A percentile compares a stretch with the other conserved stretches of the same genome.
These are phyloP conservation scores for Boletus coccyginus DNA, from an alignment of 768 basidiomycete species.

Conservation along the genomic window DNA sequence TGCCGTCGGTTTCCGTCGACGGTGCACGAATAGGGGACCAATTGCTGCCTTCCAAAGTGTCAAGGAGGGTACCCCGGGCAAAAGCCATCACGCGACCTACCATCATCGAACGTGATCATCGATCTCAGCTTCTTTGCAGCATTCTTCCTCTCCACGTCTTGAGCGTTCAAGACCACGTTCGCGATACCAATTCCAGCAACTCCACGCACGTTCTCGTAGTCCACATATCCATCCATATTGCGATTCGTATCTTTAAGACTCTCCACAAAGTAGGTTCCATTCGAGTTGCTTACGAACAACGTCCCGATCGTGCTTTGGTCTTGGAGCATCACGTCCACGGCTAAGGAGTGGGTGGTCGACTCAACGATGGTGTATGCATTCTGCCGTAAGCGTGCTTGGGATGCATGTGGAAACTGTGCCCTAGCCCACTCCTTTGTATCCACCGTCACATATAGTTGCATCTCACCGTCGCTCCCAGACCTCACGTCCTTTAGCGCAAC, in stretches of 20 bases:
- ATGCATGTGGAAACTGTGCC: constrained; percentile 91
- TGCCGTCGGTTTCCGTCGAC: constrained; percentile 53
- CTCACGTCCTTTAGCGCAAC: constrained; percentile 79
- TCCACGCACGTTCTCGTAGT: constrained; percentile 86
- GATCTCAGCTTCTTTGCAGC: constrained; percentile 74
- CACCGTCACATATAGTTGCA: constrained; percentile 82
- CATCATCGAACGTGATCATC: constrained; percentile 88
- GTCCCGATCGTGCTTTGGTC: constrained; percentile 72
- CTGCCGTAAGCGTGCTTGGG: constrained; percentile 72
- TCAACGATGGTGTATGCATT: constrained; percentile 97
- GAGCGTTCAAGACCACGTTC: constrained; percentile 80
- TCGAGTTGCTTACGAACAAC: constrained; percentile 92
- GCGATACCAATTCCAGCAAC: constrained; percentile 90
- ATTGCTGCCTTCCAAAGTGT: constrained; percentile 48
- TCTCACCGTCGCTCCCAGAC: constrained; percentile 57
- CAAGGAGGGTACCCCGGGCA: background rate
- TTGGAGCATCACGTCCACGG: constrained; percentile 87
- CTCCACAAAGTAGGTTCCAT: constrained; percentile 93
- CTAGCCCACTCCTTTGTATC: constrained; percentile 85
- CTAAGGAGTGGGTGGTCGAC: constrained; percentile 88
- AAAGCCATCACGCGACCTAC: constrained; percentile 28
- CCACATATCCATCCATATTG: constrained; percentile 84
- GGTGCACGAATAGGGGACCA: constrained; percentile 73
- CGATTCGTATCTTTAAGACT: constrained; percentile 91
- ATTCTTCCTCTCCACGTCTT: constrained; percentile 73